phyloP scores from a whole-genome alignment of 371 early-diverging fungal species.

The Mortierella sp. region DNA sequence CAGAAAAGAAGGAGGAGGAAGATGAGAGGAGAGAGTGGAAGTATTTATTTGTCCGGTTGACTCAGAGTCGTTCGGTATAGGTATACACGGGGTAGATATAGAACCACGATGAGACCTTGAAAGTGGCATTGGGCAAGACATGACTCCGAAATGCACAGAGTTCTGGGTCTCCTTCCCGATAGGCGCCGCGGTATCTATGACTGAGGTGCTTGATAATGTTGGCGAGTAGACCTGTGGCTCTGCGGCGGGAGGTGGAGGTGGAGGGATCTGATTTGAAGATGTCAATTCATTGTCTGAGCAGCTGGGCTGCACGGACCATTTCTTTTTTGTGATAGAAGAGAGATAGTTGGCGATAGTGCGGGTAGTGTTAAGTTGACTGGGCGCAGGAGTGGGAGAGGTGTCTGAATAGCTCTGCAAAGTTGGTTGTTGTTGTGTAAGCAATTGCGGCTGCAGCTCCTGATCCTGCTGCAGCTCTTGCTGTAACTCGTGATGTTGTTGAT shows the following conservation, averaged over 20 bases:
- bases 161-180: background rate
- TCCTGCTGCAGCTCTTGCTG: background rate
- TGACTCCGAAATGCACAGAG: background rate
- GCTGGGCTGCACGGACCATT: background rate
- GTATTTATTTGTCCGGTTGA: background rate
- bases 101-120: conserved; percentile 25
- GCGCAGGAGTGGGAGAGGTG: background rate
- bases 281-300: background rate
- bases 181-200: background rate
- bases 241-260: background rate
- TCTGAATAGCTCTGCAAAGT: background rate
- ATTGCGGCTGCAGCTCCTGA: background rate
- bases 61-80: background rate
- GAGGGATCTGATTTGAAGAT: background rate
- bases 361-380: background rate
- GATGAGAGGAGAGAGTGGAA: background rate
- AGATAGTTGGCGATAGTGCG: conserved; percentile 1
- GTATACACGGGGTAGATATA: conserved; percentile 22
- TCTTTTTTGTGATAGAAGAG: background rate
- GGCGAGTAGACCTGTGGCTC: background rate
- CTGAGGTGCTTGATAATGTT: too few relatives aligned
- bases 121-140: background rate
- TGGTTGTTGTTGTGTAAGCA: background rate
- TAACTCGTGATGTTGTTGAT: background rate
- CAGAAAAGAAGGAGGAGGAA: background rate